phyloP scores from a whole-genome alignment of 805 yeast species.

The Ogataea neopini region DNA sequence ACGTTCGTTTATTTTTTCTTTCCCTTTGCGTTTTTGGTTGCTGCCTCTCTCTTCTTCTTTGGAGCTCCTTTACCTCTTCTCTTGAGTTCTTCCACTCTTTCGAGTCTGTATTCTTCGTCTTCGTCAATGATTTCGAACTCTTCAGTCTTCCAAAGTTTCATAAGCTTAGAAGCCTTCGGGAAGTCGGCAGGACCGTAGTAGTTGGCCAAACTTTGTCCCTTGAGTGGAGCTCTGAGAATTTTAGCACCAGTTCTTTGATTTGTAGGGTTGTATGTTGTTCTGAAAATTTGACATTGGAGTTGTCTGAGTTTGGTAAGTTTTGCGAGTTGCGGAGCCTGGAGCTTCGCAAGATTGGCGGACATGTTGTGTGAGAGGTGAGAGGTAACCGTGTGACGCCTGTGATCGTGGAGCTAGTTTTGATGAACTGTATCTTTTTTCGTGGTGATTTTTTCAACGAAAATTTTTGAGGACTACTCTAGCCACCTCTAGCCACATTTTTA shows the following conservation, averaged over 20 bases:
- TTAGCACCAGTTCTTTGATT: slow-evolving; percentile 71
- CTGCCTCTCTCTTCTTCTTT: slow-evolving; percentile 61
- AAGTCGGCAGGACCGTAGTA: slow-evolving; percentile 78
- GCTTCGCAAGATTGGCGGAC: slow-evolving; percentile 13
- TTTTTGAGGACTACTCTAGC: not conserved
- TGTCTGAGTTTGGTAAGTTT: slow-evolving; percentile 59
- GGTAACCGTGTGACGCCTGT: too few relatives aligned
- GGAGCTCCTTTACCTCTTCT: slow-evolving; percentile 92
- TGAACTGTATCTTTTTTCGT: too few relatives aligned
- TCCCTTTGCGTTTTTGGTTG: slow-evolving; percentile 36
- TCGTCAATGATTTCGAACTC: slow-evolving; percentile 55
- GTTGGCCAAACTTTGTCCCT: slow-evolving; percentile 67
- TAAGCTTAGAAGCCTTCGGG: slow-evolving; percentile 49
- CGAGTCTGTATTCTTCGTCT: slow-evolving; percentile 67
- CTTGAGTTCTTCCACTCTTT: slow-evolving; percentile 63
- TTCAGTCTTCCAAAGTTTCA: slow-evolving; percentile 27
- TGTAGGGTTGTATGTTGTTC: slow-evolving; percentile 68
- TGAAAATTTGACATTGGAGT: slow-evolving; percentile 65
- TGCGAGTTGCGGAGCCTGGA: slow-evolving; percentile 37
- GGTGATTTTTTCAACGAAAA: too few relatives aligned
- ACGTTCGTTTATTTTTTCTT: slow-evolving; percentile 35
- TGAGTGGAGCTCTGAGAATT: slow-evolving; percentile 63
- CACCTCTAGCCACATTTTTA: too few relatives aligned
- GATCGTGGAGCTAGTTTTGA: too few relatives aligned
- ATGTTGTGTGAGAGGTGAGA: not conserved